Evolutionary conservation across 2,329 filamentous ascomycete genomes (phyloP), one percentile per base, ranked within the genome.

Genomic region (Conoideocrella luteorostrata): DNA sequence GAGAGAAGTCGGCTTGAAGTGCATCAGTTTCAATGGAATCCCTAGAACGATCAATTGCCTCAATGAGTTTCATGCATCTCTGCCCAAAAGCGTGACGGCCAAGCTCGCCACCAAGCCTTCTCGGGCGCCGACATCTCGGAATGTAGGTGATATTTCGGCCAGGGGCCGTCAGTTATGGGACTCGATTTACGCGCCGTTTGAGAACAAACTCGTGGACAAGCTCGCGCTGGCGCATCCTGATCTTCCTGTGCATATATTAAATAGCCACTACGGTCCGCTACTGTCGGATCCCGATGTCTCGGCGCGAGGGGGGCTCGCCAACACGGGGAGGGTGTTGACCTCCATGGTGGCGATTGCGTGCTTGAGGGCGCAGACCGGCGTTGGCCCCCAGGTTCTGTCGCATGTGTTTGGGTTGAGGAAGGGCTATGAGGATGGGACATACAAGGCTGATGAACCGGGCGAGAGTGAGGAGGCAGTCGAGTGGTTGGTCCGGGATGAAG

Each of bases 31-130:
- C 73, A 88, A 88, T 66, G 84, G 84, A 51, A 87, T 93, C 53
- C 87, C 88, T 2, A 82, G 88, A 51, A 84, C 82, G 21, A 93
- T 93, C 69, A 93, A 93, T 72, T 82, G 78, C 55, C 80, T 94
- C 2, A 82, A 81, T 55, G 80, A 80, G 20, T 89, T 90, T 70
- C 72, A 76, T 54, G 69, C 73, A 30, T 68, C 71, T 22, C 76
- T 93, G 0, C 82, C 85, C 0, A 47, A 66, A 0, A 64, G 74
- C 5, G 67, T 89, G 4, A 60, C 69, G 3, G 58, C 69, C 1
- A 57, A 63, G 4, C 72, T 91, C 4, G 72, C 72, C 45, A 79
- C 71, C 1, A 64, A 56, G 22, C 69, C 82, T 0, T 80, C 81
- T 7, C 77, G 84, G 36, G 52, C 60, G 3, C 67, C 77, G 2